These are phyloP conservation scores for Colletotrichum cordylinicola DNA, from an alignment of 2,329 filamentous ascomycete species.

Conservation along the genomic window DNA sequence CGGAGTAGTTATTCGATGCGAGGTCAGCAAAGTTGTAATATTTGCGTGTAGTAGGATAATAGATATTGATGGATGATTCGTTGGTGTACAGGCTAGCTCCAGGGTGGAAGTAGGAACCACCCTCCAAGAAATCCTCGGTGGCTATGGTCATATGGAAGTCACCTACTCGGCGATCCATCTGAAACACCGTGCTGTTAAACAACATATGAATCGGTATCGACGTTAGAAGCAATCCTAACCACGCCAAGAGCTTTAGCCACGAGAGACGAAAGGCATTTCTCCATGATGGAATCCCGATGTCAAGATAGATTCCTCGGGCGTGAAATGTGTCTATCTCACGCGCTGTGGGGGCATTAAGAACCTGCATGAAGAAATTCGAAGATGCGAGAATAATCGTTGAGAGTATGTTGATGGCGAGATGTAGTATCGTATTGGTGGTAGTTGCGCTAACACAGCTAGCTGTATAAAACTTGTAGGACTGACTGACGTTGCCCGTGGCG, in stretches of 20 bases:
- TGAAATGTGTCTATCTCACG: conserved; percentile 46
- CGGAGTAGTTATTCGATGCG: too few species aligned
- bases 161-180: conserved; percentile 10
- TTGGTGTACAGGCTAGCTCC: background rate
- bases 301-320: conserved; percentile 40
- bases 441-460: background rate
- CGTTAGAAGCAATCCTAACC: conserved; percentile 25
- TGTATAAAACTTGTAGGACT: background rate
- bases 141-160: conserved; percentile 20
- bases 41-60: too few species aligned
- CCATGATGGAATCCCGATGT: conserved; percentile 48
- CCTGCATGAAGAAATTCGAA: conserved; percentile 25
- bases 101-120: background rate
- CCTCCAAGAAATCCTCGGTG: conserved; percentile 5
- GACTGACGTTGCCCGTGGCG: background rate
- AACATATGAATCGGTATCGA: conserved; percentile 32
- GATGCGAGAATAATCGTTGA: conserved; percentile 7
- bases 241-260: conserved; percentile 24
- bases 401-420: conserved; percentile 51
- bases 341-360: conserved; percentile 14
- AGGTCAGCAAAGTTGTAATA: too few species aligned
- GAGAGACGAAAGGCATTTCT: conserved; percentile 34
- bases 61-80: too few species aligned
- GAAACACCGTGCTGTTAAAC: conserved; percentile 24
- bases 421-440: conserved; percentile 28